Conservation (phyloP, 2,329 filamentous ascomycete genomes). For the Zymoseptoria brevis region DNA sequence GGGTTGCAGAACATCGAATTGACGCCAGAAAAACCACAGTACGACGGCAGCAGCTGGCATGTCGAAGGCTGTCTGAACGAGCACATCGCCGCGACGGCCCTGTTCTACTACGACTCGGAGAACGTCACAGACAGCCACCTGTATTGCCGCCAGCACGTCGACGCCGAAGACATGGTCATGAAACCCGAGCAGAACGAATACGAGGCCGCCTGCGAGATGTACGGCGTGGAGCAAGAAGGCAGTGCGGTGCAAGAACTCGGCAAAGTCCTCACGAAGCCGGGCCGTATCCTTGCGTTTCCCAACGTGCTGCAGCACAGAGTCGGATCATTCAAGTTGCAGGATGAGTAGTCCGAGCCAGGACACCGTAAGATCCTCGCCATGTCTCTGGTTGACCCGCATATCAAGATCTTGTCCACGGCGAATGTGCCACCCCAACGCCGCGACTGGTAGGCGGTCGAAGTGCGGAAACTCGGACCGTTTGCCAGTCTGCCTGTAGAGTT, state of each 20-base stretch:
- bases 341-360: conserved; percentile 45
- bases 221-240: conserved; percentile 24
- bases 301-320: conserved; percentile 48
- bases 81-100: conserved; percentile 54
- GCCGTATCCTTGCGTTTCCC: conserved; percentile 49
- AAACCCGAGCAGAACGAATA: no score
- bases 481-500: conserved; percentile 23
- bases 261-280: conserved; percentile 39
- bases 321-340: conserved; percentile 42
- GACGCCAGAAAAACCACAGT: conserved; percentile 49
- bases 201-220: no score
- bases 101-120: conserved; percentile 54
- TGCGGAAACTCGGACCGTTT: conserved; percentile 12
- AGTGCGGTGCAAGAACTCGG: conserved; percentile 40
- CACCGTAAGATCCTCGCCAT: conserved; percentile 51
- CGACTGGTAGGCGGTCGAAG: conserved; percentile 35
- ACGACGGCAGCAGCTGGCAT: conserved; percentile 49
- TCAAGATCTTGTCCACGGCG: conserved; percentile 44
- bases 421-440: conserved; percentile 46
- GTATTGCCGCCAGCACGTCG: conserved; percentile 39
- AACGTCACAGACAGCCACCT: conserved; percentile 51
- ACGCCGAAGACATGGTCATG: no score
- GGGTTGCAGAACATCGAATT: conserved; percentile 54
- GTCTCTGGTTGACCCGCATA: conserved; percentile 51
- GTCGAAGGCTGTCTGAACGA: conserved; percentile 49